Evolutionary conservation across 148 eudicot species (phyloP).

Genomic region (Dysphania ambrosioides): DNA sequence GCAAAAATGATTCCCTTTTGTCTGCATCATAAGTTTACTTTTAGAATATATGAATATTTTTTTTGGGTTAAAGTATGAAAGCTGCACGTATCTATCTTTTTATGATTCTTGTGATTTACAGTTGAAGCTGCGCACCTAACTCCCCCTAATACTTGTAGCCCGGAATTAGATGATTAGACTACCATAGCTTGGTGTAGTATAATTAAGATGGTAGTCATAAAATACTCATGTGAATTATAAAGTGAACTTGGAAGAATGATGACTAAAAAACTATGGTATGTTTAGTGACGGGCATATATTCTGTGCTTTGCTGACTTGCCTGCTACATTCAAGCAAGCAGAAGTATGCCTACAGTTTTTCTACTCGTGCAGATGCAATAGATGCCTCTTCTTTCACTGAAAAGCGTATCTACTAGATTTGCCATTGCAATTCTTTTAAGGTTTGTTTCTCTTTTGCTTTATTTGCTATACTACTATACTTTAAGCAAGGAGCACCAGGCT

Average conservation of each 20-base stretch:
- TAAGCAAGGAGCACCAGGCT: neutral
- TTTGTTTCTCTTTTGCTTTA: conserved; percentile 14
- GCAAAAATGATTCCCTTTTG: conserved; percentile 13
- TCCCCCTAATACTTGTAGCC: conserved; percentile 6
- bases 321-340: neutral
- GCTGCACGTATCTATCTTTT: conserved; percentile 22
- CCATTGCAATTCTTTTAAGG: conserved; percentile 17
- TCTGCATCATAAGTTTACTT: conserved; percentile 26
- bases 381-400: conserved; percentile 14
- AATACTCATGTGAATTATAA: neutral
- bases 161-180: conserved; percentile 2
- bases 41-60: conserved; percentile 14
- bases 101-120: conserved; percentile 12
- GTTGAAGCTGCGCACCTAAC: conserved; percentile 17
- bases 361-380: conserved; percentile 4
- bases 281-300: neutral
- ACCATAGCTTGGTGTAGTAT: neutral
- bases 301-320: conserved; percentile 2
- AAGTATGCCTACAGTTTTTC: neutral
- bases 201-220: neutral
- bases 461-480: conserved; percentile 7
- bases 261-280: neutral
- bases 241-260: neutral
- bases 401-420: conserved; percentile 5
- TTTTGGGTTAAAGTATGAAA: no score